Percentiles rank a stretch among this genome's conserved stretches.
phyloP scores from a whole-genome alignment of 1,284 basidiomycete genomes.

The Rhodofomes roseus region DNA sequence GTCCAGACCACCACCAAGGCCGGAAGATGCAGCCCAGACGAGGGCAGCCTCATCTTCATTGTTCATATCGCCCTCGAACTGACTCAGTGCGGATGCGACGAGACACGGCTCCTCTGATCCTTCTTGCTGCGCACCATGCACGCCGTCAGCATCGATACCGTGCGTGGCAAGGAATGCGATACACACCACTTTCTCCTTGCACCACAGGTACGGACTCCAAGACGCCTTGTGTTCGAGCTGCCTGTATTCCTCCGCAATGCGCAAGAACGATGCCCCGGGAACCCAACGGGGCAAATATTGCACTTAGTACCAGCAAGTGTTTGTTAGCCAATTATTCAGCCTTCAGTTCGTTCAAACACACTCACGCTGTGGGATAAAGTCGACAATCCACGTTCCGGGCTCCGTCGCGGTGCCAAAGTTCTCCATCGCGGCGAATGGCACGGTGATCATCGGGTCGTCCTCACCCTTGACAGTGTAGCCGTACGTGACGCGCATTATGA shows the following conservation, averaged over 20 bases:
- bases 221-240: constrained; percentile 17
- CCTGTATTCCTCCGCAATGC: constrained; percentile 17
- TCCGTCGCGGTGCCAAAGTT: constrained; percentile 21
- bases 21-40: not conserved
- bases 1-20: constrained; percentile 22
- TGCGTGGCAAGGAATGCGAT: not conserved
- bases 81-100: not conserved
- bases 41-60: not conserved
- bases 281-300: constrained; percentile 26
- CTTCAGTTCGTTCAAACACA: too few species aligned
- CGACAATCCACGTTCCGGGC: constrained; percentile 27
- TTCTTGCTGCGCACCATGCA: not conserved
- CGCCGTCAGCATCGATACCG: not conserved
- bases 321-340: too few species aligned
- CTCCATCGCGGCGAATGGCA: constrained; percentile 22
- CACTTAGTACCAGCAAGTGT: too few species aligned
- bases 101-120: not conserved
- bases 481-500: constrained; percentile 26
- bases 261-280: constrained; percentile 25
- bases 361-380: constrained; percentile 26
- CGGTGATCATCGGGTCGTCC: constrained; percentile 23
- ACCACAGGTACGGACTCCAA: constrained; percentile 22
- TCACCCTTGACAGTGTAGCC: constrained; percentile 23
- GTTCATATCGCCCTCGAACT: not conserved
- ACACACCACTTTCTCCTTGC: constrained; percentile 24